Percentiles rank a stretch among this genome's conserved stretches.
These are phyloP conservation scores for Parmelia sp. DNA, from an alignment of 495 filamentous ascomycete genomes.

Conservation along the genomic window DNA sequence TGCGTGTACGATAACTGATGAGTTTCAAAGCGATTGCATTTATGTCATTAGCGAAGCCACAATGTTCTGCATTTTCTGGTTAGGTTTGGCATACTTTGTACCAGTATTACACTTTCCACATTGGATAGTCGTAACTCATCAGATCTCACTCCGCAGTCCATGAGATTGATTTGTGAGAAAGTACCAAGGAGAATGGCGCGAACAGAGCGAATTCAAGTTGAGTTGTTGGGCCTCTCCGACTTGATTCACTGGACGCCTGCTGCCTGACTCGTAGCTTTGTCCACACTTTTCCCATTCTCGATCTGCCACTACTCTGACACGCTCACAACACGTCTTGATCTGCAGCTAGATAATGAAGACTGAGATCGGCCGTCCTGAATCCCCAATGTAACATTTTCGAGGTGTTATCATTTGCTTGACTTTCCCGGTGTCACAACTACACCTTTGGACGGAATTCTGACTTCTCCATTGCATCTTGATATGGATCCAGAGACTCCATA, in stretches of 20 bases:
- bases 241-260: neutral
- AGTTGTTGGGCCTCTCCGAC: neutral
- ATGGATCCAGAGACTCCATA: neutral
- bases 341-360: neutral
- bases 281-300: neutral
- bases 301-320: neutral
- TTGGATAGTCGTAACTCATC: constrained; percentile 11
- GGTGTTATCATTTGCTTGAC: neutral
- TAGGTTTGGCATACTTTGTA: constrained; percentile 9
- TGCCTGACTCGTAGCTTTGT: neutral
- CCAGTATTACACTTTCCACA: neutral
- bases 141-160: neutral
- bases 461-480: too few relatives aligned
- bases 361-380: neutral
- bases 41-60: constrained; percentile 22
- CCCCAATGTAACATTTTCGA: neutral
- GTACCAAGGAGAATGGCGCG: neutral
- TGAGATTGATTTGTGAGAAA: neutral
- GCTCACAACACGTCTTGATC: neutral
- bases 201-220: neutral
- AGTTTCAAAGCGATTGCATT: constrained; percentile 21
- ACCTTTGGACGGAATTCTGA: neutral
- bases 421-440: neutral
- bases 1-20: constrained; percentile 26
- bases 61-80: constrained; percentile 15